A percentile compares a stretch with the other conserved stretches of the same genome.
Evolutionary conservation across 768 basidiomycete genomes (phyloP).

Genomic region (Clavulina sp.): DNA sequence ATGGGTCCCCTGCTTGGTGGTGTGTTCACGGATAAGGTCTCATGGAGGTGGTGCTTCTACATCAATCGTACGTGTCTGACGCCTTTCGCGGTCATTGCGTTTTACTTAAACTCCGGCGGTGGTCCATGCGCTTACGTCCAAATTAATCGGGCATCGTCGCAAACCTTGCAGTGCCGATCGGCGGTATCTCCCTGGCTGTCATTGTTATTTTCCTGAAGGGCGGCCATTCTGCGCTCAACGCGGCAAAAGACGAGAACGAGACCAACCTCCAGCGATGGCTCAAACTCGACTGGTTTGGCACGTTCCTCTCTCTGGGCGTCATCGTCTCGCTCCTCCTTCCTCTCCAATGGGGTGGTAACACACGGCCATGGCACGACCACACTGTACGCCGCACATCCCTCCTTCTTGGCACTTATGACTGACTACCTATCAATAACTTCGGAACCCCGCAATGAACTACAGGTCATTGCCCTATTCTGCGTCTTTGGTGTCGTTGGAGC

Average conservation of each 20-base stretch:
- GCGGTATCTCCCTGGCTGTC: conserved; percentile 10
- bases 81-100: not conserved
- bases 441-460: not conserved
- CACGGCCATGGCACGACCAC: conserved; percentile 27
- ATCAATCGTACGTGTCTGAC: conserved; percentile 15
- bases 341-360: conserved; percentile 32
- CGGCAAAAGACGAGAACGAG: not conserved
- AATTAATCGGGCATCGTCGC: not conserved
- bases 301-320: not conserved
- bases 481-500: not conserved
- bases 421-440: not conserved
- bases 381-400: conserved; percentile 18
- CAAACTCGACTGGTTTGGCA: conserved; percentile 7
- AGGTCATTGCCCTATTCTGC: not conserved
- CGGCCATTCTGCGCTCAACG: not conserved
- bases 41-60: conserved; percentile 33
- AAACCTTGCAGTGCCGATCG: conserved; percentile 6
- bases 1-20: conserved; percentile 33
- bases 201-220: conserved; percentile 12
- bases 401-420: conserved; percentile 3
- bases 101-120: not conserved
- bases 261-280: not conserved
- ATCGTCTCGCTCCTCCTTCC: conserved; percentile 19
- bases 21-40: conserved; percentile 25
- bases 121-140: not conserved